Base-by-base conservation (phyloP, 495 filamentous ascomycete species). In the Neurospora cerealis region DNA sequence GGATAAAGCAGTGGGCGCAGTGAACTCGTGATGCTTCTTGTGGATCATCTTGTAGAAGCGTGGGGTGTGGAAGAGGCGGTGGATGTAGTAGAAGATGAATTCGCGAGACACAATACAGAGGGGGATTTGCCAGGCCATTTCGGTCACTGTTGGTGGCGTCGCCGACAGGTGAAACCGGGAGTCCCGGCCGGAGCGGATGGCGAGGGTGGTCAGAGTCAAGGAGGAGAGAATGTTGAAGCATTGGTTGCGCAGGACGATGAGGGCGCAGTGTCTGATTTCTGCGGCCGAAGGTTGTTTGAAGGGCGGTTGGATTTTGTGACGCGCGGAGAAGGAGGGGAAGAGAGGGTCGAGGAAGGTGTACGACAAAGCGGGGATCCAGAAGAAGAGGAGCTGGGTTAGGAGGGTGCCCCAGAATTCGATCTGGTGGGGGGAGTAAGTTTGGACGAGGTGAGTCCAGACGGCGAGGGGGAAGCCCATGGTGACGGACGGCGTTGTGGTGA, bases 11-110 rank as follows among this genome's bases (percentile, higher is more conserved):
- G 89, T 85, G 0, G 88, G 89, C 0, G 88, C 86, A 0, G 86
- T 89, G 79, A 89, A 90, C 21, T 80, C 77, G 78, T 90, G 88
- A 74, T 90, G 89, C 38, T 80, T 77, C 70, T 88, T 89, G 80
- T 91, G 89, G 69, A 91, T 84, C 8, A 72, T 75, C 32, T 75
- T 76, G 80, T 89, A 90, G 13, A 90, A 71, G 6, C 46, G 73
- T 0, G 83, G 86, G 5, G 79, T 77, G 79, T 92, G 86, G 38
- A 92, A 80, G 40, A 87, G 73, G 37, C 87, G 82, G 78, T 92
- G 87, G 73, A 80, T 72, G 74, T 87, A 87, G 78, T 90, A 90
- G 80, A 90, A 91, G 5, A 85, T 38, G 11, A 83, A 46, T 76
- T 92, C 87, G 75, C 89, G 81, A 72, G 83, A 41, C 41, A 89